phyloP scores from a whole-genome alignment of 257 asterid genomes.

The Solanum acaule region DNA sequence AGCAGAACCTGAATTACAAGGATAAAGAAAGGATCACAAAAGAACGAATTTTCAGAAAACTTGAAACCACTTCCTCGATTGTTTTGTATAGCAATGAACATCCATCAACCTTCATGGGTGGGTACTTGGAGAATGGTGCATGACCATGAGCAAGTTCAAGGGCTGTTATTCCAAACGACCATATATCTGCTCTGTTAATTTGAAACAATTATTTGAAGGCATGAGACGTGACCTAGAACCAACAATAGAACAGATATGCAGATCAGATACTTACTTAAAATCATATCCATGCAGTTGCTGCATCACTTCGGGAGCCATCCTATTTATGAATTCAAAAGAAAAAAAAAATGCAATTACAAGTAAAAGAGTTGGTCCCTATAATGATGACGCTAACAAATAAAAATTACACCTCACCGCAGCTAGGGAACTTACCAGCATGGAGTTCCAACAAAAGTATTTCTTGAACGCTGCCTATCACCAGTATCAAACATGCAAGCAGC shows the following conservation, averaged over 20 bases:
- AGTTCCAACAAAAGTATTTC: slow-evolving; percentile 98
- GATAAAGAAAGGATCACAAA: slow-evolving; percentile 8
- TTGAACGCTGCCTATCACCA: slow-evolving; percentile 96
- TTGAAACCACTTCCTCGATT: not conserved
- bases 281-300: slow-evolving; percentile 98
- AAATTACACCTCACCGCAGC: not conserved
- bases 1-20: slow-evolving; percentile 72
- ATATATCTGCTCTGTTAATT: slow-evolving; percentile 89
- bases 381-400: not conserved
- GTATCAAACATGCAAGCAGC: slow-evolving; percentile 95
- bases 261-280: slow-evolving; percentile 61
- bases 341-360: not conserved
- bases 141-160: slow-evolving; percentile 99
- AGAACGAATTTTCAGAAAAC: not conserved
- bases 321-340: slow-evolving; percentile 12
- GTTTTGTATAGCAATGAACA: not conserved
- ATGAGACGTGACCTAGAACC: not conserved
- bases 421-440: slow-evolving; percentile 77
- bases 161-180: slow-evolving; percentile 98
- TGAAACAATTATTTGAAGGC: slow-evolving; percentile 13
- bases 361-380: not conserved
- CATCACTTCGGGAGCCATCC: slow-evolving; percentile 99
- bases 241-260: not conserved
- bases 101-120: slow-evolving; percentile 88
- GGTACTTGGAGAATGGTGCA: slow-evolving; percentile 98